These are phyloP conservation scores for Populus davidiana DNA, from an alignment of 345 rosid genomes.

Conservation along the genomic window DNA sequence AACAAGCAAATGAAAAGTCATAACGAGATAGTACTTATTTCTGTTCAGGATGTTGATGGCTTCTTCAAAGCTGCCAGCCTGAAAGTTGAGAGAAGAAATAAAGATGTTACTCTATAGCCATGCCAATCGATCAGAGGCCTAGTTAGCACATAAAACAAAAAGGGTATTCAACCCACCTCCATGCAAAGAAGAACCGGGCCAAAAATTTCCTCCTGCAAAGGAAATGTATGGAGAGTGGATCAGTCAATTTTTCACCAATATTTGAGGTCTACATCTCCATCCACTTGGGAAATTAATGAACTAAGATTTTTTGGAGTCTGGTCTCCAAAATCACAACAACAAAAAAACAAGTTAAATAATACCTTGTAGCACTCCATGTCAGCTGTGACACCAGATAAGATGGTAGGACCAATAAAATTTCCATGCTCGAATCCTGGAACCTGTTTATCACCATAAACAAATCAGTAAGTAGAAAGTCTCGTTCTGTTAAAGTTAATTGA, in stretches of 20 bases:
- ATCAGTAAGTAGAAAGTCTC: background rate
- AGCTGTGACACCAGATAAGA: conserved; percentile 71
- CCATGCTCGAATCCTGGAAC: conserved; percentile 92
- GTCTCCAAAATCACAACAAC: background rate
- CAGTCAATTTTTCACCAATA: conserved; percentile 3
- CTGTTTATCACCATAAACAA: conserved; percentile 40
- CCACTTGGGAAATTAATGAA: background rate
- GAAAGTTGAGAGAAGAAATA: conserved; percentile 11
- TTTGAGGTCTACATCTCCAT: background rate
- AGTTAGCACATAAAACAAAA: conserved; percentile 9
- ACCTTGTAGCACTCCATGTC: conserved; percentile 99
- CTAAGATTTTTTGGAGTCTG: background rate
- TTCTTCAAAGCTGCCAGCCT: conserved; percentile 89
- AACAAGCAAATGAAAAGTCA: conserved; percentile 3
- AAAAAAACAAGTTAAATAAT: background rate
- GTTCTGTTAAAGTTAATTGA: background rate
- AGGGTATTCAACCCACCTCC: conserved; percentile 49
- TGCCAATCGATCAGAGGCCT: background rate
- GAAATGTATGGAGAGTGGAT: conserved; percentile 2
- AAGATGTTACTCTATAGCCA: conserved; percentile 14
- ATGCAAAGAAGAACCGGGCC: conserved; percentile 97
- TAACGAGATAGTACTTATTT: conserved; percentile 53
- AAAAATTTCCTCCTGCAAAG: conserved; percentile 90
- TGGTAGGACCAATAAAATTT: conserved; percentile 91
- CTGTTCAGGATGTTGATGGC: conserved; percentile 76